Evolutionary conservation across 108 stramenopile genomes (phyloP).

Genomic region (Parietichytrium sp.): DNA sequence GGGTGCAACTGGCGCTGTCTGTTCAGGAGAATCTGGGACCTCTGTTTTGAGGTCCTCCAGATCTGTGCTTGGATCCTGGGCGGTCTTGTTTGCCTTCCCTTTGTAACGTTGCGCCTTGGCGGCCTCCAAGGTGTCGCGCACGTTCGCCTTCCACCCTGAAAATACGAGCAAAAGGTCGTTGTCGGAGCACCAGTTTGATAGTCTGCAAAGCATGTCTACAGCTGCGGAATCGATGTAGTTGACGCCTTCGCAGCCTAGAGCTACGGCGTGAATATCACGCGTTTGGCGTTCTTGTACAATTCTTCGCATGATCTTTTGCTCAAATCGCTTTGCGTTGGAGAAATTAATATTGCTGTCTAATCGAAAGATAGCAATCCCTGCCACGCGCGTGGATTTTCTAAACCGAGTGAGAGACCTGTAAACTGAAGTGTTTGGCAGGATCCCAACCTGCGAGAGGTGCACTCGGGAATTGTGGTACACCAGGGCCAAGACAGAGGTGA

Average conservation of each 20-base stretch:
- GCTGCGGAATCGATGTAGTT: constrained; percentile 2
- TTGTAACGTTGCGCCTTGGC: too few relatives aligned
- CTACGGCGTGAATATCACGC: too few relatives aligned
- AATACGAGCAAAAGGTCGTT: not conserved
- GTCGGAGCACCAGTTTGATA: not conserved
- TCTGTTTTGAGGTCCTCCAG: too few relatives aligned
- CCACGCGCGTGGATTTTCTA: not conserved
- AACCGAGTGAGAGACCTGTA: not conserved
- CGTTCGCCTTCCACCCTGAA: constrained; percentile 8
- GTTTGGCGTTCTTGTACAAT: too few relatives aligned
- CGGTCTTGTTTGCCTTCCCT: too few relatives aligned
- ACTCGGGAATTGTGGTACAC: not conserved
- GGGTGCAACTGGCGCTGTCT: too few relatives aligned
- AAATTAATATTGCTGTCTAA: not conserved
- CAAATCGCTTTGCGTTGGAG: constrained; percentile 13
- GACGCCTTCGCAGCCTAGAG: constrained; percentile 36
- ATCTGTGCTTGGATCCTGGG: too few relatives aligned
- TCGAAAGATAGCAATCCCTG: not conserved
- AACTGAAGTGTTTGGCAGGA: not conserved
- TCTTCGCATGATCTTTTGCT: not conserved
- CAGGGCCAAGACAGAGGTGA: not conserved
- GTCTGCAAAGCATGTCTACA: constrained; percentile 19
- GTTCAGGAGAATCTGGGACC: too few relatives aligned
- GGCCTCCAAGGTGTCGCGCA: not conserved
- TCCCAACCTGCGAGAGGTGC: not conserved